Conservation (phyloP, 2,329 filamentous ascomycete species). For the Mycosphaerella arachidis region DNA sequence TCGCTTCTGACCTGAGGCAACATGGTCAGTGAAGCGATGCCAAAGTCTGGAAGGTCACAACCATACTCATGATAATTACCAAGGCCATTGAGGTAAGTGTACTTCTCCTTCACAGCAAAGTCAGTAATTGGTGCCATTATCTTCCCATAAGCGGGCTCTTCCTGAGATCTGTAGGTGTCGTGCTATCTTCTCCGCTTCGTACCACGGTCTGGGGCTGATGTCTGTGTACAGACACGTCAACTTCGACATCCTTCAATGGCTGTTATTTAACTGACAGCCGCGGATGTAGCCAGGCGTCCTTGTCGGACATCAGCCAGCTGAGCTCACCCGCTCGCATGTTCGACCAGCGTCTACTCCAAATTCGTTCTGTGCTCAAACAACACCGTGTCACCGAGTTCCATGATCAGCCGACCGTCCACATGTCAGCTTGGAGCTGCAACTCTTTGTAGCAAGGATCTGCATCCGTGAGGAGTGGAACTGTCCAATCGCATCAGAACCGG, state of each 20-base stretch:
- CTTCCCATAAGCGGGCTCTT: too few species aligned
- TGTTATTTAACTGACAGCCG: background rate
- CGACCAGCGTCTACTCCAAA: background rate
- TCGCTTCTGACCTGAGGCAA: conserved; percentile 55
- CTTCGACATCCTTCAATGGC: background rate
- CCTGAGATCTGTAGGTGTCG: background rate
- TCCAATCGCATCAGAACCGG: background rate
- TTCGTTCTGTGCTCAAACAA: background rate
- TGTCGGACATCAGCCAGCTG: background rate
- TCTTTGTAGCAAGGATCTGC: background rate
- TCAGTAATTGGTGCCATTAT: conserved; percentile 49
- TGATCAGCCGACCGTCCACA: background rate
- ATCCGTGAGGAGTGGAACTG: background rate
- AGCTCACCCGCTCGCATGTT: background rate
- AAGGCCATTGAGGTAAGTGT: conserved; percentile 74
- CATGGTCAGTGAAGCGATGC: background rate
- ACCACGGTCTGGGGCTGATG: background rate
- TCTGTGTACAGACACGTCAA: background rate
- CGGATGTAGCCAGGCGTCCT: background rate
- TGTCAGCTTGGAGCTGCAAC: background rate
- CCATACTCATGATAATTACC: conserved; percentile 63
- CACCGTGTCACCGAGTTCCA: background rate
- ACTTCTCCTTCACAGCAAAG: conserved; percentile 60
- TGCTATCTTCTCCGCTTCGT: background rate
- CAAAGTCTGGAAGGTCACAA: background rate